Evolutionary conservation across 2,329 filamentous ascomycete species (phyloP).

Genomic region (Nemania abortiva): DNA sequence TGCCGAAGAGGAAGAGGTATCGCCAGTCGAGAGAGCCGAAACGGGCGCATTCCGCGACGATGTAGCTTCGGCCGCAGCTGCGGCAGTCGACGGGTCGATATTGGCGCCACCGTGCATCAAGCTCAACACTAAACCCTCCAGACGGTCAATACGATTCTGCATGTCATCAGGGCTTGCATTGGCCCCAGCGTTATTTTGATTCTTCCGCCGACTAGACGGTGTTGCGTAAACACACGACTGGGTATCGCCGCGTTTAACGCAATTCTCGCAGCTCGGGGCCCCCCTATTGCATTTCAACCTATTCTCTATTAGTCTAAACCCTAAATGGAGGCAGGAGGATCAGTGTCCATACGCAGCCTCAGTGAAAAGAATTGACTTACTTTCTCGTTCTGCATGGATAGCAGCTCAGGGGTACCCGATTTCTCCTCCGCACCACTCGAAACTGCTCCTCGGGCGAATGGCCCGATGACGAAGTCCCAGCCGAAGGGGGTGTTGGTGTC

Average conservation of each 20-base stretch:
- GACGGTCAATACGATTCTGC: conserved; percentile 96
- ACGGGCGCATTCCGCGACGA: conserved; percentile 45
- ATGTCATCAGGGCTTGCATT: conserved; percentile 86
- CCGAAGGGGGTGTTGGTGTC: conserved; percentile 83
- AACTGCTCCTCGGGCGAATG: conserved; percentile 89
- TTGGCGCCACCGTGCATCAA: conserved; percentile 88
- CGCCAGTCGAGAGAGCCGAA: conserved; percentile 55
- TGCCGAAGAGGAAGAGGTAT: conserved; percentile 60
- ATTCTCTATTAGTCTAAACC: conserved; percentile 51
- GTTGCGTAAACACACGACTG: conserved; percentile 87
- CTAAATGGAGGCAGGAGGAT: conserved; percentile 37
- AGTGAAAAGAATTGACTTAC: conserved; percentile 61
- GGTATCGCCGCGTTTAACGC: conserved; percentile 85
- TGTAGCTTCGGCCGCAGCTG: conserved; percentile 51
- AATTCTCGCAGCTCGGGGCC: conserved; percentile 89
- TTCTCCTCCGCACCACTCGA: conserved; percentile 89
- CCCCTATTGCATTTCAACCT: conserved; percentile 86
- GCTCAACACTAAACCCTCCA: conserved; percentile 91
- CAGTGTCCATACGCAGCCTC: conserved; percentile 32
- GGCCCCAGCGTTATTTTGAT: conserved; percentile 66
- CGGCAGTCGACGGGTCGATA: conserved; percentile 56
- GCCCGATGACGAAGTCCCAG: conserved; percentile 78
- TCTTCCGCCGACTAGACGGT: conserved; percentile 78
- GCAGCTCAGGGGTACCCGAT: conserved; percentile 91
- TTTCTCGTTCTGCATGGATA: conserved; percentile 92